A percentile compares a stretch with the other conserved stretches of the same genome.
These are phyloP conservation scores for Colletotrichum viniferum DNA, from an alignment of 2,329 filamentous ascomycete genomes.

Conservation along the genomic window DNA sequence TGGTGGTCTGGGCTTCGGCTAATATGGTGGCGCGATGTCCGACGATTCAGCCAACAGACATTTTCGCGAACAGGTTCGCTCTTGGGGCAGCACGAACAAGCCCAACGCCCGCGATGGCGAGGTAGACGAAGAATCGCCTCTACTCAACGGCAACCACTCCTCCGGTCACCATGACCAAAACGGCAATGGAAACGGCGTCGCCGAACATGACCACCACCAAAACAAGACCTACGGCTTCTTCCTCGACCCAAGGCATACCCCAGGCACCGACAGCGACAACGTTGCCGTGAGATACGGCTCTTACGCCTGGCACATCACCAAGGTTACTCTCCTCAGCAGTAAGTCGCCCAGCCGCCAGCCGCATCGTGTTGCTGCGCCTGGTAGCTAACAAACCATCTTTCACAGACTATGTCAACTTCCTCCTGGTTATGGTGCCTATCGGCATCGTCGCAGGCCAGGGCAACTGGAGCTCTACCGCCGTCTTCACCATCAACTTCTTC, in stretches of 20 bases:
- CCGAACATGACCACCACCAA: conserved; percentile 19
- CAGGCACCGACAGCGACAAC: conserved; percentile 55
- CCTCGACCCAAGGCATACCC: conserved; percentile 53
- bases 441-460: conserved; percentile 71
- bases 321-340: conserved; percentile 65
- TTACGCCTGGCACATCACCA: conserved; percentile 58
- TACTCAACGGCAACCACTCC: conserved; percentile 40
- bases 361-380: background rate
- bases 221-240: conserved; percentile 46
- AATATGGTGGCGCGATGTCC: conserved; percentile 36
- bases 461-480: conserved; percentile 67
- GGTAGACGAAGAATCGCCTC: conserved; percentile 44
- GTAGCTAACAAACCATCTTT: background rate
- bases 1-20: conserved; percentile 23
- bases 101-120: conserved; percentile 21
- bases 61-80: conserved; percentile 28
- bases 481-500: conserved; percentile 81
- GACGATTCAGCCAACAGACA: conserved; percentile 29
- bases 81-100: conserved; percentile 26
- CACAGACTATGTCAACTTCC: conserved; percentile 67
- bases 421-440: conserved; percentile 75
- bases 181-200: conserved; percentile 18
- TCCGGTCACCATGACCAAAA: conserved; percentile 19
- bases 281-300: conserved; percentile 49
- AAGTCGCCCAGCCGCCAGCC: conserved; percentile 32